Percentiles rank a stretch among this genome's conserved stretches.
Conservation (phyloP, 2,329 filamentous ascomycete genomes). For the Colletotrichum sp. region DNA sequence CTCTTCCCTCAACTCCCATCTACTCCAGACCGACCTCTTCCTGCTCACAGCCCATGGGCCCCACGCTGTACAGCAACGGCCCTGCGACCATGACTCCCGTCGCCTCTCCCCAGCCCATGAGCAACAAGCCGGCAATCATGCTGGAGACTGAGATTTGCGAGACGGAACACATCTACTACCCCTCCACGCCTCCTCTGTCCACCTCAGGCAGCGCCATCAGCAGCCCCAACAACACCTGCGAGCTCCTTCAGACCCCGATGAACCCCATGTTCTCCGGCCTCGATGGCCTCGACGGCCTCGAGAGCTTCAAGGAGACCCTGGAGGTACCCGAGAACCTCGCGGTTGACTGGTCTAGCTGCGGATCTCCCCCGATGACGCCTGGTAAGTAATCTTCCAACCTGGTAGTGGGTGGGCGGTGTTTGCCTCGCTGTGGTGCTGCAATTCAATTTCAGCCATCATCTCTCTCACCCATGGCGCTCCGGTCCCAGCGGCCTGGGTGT, state of each 20-base stretch:
- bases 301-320: constrained; percentile 70
- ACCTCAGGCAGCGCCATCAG: constrained; percentile 83
- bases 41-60: constrained; percentile 63
- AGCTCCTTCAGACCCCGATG: constrained; percentile 81
- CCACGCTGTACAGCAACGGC: constrained; percentile 60
- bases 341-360: constrained; percentile 77
- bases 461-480: not conserved
- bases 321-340: constrained; percentile 77
- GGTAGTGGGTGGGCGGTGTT: not conserved
- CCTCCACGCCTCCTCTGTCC: constrained; percentile 86
- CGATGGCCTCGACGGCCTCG: constrained; percentile 61
- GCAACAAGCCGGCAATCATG: constrained; percentile 74
- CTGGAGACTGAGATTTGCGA: constrained; percentile 77
- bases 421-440: not conserved
- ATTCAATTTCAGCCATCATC: not conserved
- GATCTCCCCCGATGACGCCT: constrained; percentile 88
- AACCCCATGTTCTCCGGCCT: constrained; percentile 79
- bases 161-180: constrained; percentile 69
- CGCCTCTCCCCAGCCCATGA: constrained; percentile 75
- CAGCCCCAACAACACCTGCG: constrained; percentile 77
- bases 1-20: constrained; percentile 66
- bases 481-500: not conserved
- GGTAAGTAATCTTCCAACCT: constrained; percentile 62
- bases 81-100: constrained; percentile 74
- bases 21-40: constrained; percentile 71